phyloP scores from a whole-genome alignment of 192 early-diverging fungal genomes.

The Backusella luteola region DNA sequence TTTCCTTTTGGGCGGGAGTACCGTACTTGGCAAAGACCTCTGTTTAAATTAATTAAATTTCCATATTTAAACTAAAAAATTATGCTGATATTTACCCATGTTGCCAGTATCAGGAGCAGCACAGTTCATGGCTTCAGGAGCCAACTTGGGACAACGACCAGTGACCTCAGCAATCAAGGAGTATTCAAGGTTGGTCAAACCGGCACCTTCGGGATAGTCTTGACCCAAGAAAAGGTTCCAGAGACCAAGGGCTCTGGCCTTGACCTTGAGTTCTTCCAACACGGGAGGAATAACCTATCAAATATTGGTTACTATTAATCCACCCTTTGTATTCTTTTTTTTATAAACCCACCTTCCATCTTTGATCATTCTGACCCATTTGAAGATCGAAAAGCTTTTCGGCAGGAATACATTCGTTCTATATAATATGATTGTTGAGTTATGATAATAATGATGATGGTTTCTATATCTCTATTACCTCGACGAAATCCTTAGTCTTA shows the following conservation, averaged over 20 bases:
- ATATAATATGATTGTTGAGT: not conserved
- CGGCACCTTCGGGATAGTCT: slow-evolving; percentile 80
- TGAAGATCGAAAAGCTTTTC: slow-evolving; percentile 73
- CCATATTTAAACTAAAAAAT: not conserved
- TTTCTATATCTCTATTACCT: slow-evolving; percentile 37
- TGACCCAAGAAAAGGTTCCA: slow-evolving; percentile 95
- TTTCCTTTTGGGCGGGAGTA: slow-evolving; percentile 73
- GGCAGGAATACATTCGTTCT: slow-evolving; percentile 95
- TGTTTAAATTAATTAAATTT: not conserved
- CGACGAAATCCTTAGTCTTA: slow-evolving; percentile 58
- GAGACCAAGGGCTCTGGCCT: slow-evolving; percentile 83
- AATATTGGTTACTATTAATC: no score
- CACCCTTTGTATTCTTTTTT: no score
- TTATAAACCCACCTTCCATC: slow-evolving; percentile 69
- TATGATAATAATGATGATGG: not conserved
- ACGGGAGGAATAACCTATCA: slow-evolving; percentile 72
- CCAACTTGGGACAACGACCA: slow-evolving; percentile 76
- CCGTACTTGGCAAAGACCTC: slow-evolving; percentile 98
- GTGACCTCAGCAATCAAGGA: slow-evolving; percentile 87
- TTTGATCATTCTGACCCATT: slow-evolving; percentile 69
- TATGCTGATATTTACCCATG: slow-evolving; percentile 55
- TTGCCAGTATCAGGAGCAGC: slow-evolving; percentile 97
- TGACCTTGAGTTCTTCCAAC: slow-evolving; percentile 86
- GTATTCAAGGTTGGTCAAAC: slow-evolving; percentile 94
- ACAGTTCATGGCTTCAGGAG: slow-evolving; percentile 93